phyloP scores from a whole-genome alignment of 2,329 filamentous ascomycete genomes.

The Lachnellula cervina region DNA sequence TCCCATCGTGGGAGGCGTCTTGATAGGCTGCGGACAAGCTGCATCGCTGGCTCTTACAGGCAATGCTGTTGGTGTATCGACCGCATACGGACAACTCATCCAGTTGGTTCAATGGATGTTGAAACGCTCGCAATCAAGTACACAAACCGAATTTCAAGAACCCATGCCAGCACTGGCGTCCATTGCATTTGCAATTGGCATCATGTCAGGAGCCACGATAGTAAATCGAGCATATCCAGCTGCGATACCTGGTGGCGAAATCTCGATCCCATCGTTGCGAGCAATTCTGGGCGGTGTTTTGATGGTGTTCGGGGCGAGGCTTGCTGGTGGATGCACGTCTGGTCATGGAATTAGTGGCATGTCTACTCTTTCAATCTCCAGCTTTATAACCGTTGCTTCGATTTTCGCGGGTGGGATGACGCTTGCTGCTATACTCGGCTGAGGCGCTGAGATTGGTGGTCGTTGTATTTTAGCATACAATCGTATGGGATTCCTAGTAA shows the following conservation, averaged over 20 bases:
- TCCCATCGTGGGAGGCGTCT: constrained; percentile 46
- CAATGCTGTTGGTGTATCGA: constrained; percentile 55
- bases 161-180: constrained; percentile 8
- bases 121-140: background rate
- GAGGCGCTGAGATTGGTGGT: background rate
- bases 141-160: background rate
- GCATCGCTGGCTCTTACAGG: constrained; percentile 49
- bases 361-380: constrained; percentile 56
- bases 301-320: constrained; percentile 55
- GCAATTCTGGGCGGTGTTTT: constrained; percentile 50
- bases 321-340: constrained; percentile 63
- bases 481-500: too few species aligned
- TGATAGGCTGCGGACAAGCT: constrained; percentile 55
- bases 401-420: constrained; percentile 51
- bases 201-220: constrained; percentile 42
- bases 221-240: constrained; percentile 10
- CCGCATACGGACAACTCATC: constrained; percentile 57
- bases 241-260: constrained; percentile 13
- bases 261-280: constrained; percentile 33
- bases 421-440: constrained; percentile 3
- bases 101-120: constrained; percentile 42
- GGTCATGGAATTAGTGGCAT: constrained; percentile 67
- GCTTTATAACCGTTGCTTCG: constrained; percentile 54
- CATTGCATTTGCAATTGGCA: constrained; percentile 48
- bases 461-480: too few species aligned